phyloP scores from a whole-genome alignment of 1,139 yeast genomes.

The Candida sp. region DNA sequence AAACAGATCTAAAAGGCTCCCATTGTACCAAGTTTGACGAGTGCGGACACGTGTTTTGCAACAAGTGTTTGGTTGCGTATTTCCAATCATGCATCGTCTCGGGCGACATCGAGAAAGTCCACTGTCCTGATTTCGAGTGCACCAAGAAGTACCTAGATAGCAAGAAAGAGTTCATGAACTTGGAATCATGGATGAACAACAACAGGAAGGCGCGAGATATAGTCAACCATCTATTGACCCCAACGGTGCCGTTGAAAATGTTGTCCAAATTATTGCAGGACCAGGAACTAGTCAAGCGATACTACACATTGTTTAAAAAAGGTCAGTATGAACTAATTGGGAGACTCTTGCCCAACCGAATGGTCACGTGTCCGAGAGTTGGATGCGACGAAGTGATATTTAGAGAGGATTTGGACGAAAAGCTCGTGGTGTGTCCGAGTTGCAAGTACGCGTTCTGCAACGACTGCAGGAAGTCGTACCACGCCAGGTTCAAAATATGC shows the following conservation, averaged over 20 bases:
- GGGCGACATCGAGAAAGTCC: constrained; percentile 58
- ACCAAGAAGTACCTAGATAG: constrained; percentile 24
- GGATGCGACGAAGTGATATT: constrained; percentile 49
- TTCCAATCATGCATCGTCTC: constrained; percentile 46
- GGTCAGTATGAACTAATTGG: constrained; percentile 47
- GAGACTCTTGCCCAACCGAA: constrained; percentile 50
- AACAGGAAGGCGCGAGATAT: constrained; percentile 28
- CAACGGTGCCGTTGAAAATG: constrained; percentile 34
- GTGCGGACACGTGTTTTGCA: constrained; percentile 62
- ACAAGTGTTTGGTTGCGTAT: constrained; percentile 50
- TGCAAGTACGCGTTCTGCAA: constrained; percentile 66
- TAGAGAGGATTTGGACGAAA: constrained; percentile 52
- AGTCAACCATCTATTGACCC: constrained; percentile 34
- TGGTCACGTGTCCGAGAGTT: constrained; percentile 56
- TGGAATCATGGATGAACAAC: constrained; percentile 21
- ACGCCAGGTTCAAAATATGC: constrained; percentile 58
- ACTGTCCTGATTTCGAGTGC: constrained; percentile 64
- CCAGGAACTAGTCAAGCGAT: constrained; percentile 39
- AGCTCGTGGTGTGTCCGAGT: constrained; percentile 54
- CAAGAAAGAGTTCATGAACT: constrained; percentile 25
- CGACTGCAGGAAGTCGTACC: constrained; percentile 68
- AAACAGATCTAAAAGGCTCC: constrained; percentile 52
- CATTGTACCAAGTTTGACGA: constrained; percentile 43
- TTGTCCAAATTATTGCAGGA: constrained; percentile 30
- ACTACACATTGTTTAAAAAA: constrained; percentile 37